Conservation (phyloP, 345 rosid genomes). For the Eucalyptus melliodora region DNA sequence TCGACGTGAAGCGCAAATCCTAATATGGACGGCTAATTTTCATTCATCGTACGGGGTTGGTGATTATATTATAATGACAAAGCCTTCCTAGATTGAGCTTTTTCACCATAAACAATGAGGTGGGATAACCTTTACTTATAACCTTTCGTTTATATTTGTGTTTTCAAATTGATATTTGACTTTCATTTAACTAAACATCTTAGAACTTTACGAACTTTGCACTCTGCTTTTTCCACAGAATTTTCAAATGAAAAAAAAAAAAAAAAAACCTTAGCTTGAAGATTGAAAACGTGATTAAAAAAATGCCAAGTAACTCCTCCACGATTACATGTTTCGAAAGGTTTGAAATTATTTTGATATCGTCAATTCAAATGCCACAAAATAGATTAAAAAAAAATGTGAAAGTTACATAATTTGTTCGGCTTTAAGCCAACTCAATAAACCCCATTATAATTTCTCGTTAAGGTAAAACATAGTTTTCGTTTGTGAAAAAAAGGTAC, state of each 20-base stretch:
- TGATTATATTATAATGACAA: neutral
- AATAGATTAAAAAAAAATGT: neutral
- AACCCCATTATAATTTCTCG: neutral
- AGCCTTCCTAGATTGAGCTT: neutral
- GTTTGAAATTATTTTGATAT: neutral
- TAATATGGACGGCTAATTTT: neutral
- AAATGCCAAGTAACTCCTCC: neutral
- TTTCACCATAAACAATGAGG: neutral
- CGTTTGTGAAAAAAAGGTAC: neutral
- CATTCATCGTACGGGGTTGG: neutral
- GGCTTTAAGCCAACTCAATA: neutral
- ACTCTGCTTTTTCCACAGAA: neutral
- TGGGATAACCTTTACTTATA: neutral
- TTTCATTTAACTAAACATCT: neutral
- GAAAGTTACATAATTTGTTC: neutral
- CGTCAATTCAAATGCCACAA: neutral
- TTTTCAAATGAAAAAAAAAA: too few relatives aligned
- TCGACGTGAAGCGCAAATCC: neutral
- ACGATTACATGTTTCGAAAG: neutral
- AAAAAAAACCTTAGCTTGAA: too few relatives aligned
- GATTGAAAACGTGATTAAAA: neutral
- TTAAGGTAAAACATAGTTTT: neutral
- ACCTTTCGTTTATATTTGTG: too few relatives aligned
- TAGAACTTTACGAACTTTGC: neutral
- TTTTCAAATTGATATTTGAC: neutral